Evolutionary conservation across 1,139 yeast genomes (phyloP).

Genomic region (Taphrina sp.): DNA sequence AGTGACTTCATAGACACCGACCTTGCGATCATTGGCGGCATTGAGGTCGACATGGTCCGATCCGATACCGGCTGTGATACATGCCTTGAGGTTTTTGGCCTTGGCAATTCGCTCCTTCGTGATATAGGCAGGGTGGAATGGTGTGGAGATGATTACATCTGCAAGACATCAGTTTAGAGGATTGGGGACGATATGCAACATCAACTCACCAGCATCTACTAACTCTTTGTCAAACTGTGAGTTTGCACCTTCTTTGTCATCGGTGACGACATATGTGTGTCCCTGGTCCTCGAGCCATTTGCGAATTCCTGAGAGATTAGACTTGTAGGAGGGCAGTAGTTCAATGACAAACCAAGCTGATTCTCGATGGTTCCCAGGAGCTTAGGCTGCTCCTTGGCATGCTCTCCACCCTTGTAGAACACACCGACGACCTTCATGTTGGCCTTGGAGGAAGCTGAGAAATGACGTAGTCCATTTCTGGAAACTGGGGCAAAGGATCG

Average conservation of each 20-base stretch:
- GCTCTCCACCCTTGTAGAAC: constrained; percentile 50
- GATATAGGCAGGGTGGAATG: constrained; percentile 80
- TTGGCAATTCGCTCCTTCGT: constrained; percentile 62
- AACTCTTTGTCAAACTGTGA: constrained; percentile 63
- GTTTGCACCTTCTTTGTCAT: constrained; percentile 65
- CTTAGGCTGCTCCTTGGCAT: constrained; percentile 60
- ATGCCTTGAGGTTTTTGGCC: constrained; percentile 70
- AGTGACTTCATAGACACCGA: constrained; percentile 75
- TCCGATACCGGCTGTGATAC: constrained; percentile 82
- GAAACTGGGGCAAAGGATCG: constrained; percentile 3
- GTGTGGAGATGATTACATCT: constrained; percentile 75
- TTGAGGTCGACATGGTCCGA: constrained; percentile 75
- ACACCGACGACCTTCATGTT: constrained; percentile 52
- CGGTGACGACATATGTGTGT: constrained; percentile 64
- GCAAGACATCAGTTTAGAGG: too few species aligned
- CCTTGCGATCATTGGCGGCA: constrained; percentile 63
- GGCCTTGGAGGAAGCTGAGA: constrained; percentile 22
- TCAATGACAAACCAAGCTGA: constrained; percentile 56
- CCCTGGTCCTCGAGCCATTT: constrained; percentile 65
- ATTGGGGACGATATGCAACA: too few species aligned
- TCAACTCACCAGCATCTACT: constrained; percentile 46
- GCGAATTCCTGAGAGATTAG: constrained; percentile 45
- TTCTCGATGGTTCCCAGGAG: constrained; percentile 72
- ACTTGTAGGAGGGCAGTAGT: too few species aligned
- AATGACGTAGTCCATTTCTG: constrained; percentile 17